phyloP scores from a whole-genome alignment of 2,329 filamentous ascomycete genomes.

The Metarhizium anisopliae region DNA sequence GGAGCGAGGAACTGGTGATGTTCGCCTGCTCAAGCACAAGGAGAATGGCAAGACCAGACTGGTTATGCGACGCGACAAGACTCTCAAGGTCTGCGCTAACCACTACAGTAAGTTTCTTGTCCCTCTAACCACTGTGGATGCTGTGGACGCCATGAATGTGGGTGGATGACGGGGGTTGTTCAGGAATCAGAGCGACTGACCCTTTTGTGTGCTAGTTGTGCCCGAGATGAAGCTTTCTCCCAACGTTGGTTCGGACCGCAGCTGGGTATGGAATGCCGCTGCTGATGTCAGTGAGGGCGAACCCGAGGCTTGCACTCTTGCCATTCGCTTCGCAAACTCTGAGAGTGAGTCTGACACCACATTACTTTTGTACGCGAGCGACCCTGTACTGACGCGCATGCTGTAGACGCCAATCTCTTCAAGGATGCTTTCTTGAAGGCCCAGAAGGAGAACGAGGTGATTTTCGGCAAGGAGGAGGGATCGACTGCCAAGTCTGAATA shows the following conservation, averaged over 20 bases:
- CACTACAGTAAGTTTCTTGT: constrained; percentile 73
- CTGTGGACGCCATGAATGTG: neutral
- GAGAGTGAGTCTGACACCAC: constrained; percentile 61
- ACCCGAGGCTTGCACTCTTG: constrained; percentile 89
- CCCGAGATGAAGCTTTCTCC: constrained; percentile 98
- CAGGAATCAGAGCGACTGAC: neutral
- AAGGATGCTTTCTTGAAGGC: constrained; percentile 97
- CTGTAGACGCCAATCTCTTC: constrained; percentile 84
- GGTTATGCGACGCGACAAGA: constrained; percentile 99
- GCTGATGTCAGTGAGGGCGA: constrained; percentile 98
- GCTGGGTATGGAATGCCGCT: constrained; percentile 98
- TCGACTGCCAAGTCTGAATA: constrained; percentile 5
- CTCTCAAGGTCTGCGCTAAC: constrained; percentile 99
- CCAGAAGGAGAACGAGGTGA: constrained; percentile 86
- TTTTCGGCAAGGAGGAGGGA: constrained; percentile 52
- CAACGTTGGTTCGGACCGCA: constrained; percentile 95
- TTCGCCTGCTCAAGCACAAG: constrained; percentile 95
- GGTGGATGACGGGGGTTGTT: neutral
- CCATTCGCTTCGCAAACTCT: constrained; percentile 94
- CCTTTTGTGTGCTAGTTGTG: constrained; percentile 52
- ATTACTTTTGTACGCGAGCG: neutral
- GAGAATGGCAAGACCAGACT: constrained; percentile 96
- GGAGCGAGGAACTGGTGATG: constrained; percentile 95
- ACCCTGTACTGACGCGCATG: neutral
- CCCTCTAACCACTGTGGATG: too few species aligned